These are phyloP conservation scores for Plasmodium vinckei DNA, from an alignment of 169 alveolate genomes.

Conservation along the genomic window DNA sequence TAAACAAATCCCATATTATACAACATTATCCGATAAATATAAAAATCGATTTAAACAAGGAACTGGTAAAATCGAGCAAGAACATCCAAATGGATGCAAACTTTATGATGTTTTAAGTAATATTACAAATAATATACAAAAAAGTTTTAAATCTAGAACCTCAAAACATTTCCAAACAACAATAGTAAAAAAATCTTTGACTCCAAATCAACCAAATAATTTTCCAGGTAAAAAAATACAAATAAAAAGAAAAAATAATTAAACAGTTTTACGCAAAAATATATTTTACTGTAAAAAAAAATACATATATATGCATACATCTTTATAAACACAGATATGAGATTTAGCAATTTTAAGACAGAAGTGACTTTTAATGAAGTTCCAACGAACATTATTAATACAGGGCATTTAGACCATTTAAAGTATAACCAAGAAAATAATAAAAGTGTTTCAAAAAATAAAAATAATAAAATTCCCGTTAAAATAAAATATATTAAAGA, in stretches of 20 bases:
- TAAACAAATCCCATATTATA: slow-evolving; percentile 40
- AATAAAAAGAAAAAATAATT: too few relatives aligned
- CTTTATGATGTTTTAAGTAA: slow-evolving; percentile 28
- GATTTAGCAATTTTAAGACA: slow-evolving; percentile 26
- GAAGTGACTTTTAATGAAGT: slow-evolving; percentile 4
- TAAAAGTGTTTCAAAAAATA: not conserved
- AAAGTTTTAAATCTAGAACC: slow-evolving; percentile 25
- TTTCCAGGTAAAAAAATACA: slow-evolving; percentile 8
- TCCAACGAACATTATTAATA: not conserved
- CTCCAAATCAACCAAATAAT: not conserved
- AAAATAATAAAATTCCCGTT: slow-evolving; percentile 56
- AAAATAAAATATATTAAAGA: slow-evolving; percentile 62
- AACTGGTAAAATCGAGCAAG: not conserved
- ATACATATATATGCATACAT: slow-evolving; percentile 1
- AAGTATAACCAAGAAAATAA: not conserved
- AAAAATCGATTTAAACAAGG: slow-evolving; percentile 11
- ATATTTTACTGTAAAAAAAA: not conserved
- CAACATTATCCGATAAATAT: slow-evolving; percentile 35
- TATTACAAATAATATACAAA: slow-evolving; percentile 24
- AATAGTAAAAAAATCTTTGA: not conserved
- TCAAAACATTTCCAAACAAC: slow-evolving; percentile 6
- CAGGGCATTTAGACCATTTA: too few relatives aligned
- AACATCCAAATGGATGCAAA: not conserved
- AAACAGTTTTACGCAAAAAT: not conserved
- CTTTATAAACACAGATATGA: slow-evolving; percentile 7